Evolutionary conservation across 73 alveolate species (phyloP).

Genomic region (Tetrahymena malaccensis): DNA sequence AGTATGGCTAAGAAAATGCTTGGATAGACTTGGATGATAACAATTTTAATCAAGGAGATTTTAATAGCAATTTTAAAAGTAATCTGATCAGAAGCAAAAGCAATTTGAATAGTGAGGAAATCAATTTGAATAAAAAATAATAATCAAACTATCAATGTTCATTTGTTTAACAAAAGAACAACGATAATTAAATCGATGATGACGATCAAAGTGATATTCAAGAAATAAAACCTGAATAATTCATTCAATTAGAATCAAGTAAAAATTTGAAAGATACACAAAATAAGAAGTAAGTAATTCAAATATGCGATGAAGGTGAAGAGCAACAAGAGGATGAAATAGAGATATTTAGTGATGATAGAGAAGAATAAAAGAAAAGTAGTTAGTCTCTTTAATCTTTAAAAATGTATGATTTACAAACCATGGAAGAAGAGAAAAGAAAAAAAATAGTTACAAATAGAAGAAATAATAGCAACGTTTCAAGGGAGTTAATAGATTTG

Average conservation of each 20-base stretch:
- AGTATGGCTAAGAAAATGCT: neutral
- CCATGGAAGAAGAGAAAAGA: neutral
- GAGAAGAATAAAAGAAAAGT: neutral
- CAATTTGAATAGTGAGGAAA: neutral
- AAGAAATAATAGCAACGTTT: neutral
- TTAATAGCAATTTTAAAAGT: neutral
- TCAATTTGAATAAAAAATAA: neutral
- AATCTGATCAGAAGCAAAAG: neutral
- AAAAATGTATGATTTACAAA: neutral
- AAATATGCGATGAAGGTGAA: neutral
- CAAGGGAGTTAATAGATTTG: neutral
- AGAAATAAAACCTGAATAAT: neutral
- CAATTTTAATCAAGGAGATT: neutral
- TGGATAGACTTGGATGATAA: neutral
- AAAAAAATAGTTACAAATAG: neutral
- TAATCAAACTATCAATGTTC: neutral
- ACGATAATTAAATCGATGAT: neutral
- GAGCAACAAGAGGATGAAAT: neutral
- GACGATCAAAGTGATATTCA: neutral
- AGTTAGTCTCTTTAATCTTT: neutral
- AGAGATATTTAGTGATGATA: neutral
- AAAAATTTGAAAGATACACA: neutral
- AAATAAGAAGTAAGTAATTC: neutral
- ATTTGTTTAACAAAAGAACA: neutral
- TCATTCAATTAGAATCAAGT: neutral